phyloP scores from a whole-genome alignment of 305 asterid species.

The Euphrasia arctica region DNA sequence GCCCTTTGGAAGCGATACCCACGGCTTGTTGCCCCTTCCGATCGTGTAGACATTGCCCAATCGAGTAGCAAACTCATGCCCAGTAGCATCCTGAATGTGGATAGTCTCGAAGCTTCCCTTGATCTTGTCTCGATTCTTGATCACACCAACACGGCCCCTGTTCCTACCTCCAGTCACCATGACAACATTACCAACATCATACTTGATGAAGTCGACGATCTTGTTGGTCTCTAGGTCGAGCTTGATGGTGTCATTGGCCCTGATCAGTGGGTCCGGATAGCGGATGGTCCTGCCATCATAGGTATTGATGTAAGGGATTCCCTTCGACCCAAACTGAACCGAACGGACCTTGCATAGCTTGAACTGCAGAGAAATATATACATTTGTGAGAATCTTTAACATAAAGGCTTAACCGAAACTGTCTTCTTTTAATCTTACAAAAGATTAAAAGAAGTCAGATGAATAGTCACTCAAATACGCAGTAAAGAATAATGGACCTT shows the following conservation, averaged over 20 bases:
- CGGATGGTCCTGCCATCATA: conserved; percentile 73
- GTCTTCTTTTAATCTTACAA: too few species aligned
- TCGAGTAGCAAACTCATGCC: conserved; percentile 69
- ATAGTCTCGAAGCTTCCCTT: conserved; percentile 66
- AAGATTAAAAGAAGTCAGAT: not conserved
- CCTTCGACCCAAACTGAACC: conserved; percentile 62
- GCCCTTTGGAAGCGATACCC: conserved; percentile 70
- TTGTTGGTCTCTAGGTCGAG: conserved; percentile 55
- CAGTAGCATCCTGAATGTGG: conserved; percentile 59
- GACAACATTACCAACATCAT: conserved; percentile 70
- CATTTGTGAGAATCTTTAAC: not conserved
- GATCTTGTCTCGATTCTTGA: conserved; percentile 67
- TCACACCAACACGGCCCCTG: conserved; percentile 63
- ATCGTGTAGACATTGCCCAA: conserved; percentile 61
- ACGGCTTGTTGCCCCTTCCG: conserved; percentile 67
- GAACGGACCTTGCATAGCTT: conserved; percentile 69
- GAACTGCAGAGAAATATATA: conserved; percentile 32
- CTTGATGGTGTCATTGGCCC: conserved; percentile 65
- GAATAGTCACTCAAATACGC: not conserved
- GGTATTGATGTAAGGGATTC: conserved; percentile 61
- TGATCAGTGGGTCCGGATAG: conserved; percentile 70
- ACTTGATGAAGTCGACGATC: conserved; percentile 57
- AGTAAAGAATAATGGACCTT: conserved; percentile 35
- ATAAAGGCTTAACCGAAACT: too few species aligned
- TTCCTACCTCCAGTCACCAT: conserved; percentile 82